Evolutionary conservation across 345 rosid species (phyloP).

Genomic region (Balakata baccata): DNA sequence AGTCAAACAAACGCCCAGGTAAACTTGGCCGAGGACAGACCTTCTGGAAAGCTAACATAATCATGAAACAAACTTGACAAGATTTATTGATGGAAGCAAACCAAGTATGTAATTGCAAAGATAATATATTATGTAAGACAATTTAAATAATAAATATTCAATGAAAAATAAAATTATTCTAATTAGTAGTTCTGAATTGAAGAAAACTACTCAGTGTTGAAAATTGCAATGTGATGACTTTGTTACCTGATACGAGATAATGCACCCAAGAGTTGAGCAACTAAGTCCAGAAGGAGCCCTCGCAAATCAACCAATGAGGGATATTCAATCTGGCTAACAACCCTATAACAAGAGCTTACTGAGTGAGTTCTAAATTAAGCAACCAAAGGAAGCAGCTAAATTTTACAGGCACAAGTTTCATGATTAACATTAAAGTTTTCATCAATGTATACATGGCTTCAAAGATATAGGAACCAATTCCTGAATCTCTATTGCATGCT

Average conservation of each 20-base stretch:
- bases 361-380: constrained; percentile 4
- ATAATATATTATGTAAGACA: constrained; percentile 3
- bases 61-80: neutral
- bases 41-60: neutral
- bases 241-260: constrained; percentile 90
- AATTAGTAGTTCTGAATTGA: neutral
- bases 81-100: neutral
- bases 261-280: constrained; percentile 96
- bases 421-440: constrained; percentile 2
- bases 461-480: constrained; percentile 3
- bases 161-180: neutral
- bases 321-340: constrained; percentile 97
- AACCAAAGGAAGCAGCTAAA: neutral
- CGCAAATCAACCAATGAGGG: constrained; percentile 98
- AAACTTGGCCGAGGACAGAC: neutral
- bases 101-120: neutral
- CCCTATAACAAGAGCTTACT: constrained; percentile 48
- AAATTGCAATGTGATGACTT: constrained; percentile 5
- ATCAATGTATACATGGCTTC: neutral
- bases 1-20: neutral
- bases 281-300: constrained; percentile 91
- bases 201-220: constrained; percentile 5
- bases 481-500: constrained; percentile 11
- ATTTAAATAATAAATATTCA: neutral
- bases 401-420: neutral